Base-by-base conservation (phyloP, 1,284 basidiomycete species). In the Microbotryum violaceum region DNA sequence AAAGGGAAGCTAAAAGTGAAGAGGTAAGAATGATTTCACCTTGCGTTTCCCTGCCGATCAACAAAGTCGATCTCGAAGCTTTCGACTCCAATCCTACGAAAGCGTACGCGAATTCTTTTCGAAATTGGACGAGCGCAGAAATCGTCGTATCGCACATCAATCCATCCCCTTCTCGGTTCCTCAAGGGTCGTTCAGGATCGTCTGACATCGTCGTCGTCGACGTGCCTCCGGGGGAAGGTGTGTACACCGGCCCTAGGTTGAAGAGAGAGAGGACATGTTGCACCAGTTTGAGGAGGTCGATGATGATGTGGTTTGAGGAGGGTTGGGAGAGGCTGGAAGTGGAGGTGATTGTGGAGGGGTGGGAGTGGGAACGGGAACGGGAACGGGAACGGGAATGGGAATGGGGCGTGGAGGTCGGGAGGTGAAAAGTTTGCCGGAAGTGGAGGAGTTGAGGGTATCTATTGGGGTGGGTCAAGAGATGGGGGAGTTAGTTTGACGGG, bases 71-170 rank as follows among this genome's bases (percentile, higher is more conserved):
- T 6, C 16, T 2, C 12, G 4, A 42, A 16, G 16, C 1, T 6
- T 42, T 18, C 37, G 3, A 12, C 6, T 42, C 25, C 25, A 55
- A 7, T 4, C n/a, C 49, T 3, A 57, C 37, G 25, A 61, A 29
- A 6, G 33, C 31, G 12, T 53, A 50, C 6, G 56, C 60, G 9
- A 54, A 53, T 5, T 57, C 60, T 21, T 51, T 33, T 2, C 52
- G 48, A 25, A 62, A 62, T 25, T 46, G 27, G 4, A 56, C n/a
- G 25, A 62, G 52, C 4, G 46, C 60, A 0, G 33, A 20, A 29
- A 62, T n/a, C 12, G 60, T 62, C 23, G 52, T 48, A 42, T 62
- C 60, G 51, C 60, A 62, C 14, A 62, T 9, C 4, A 61, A 33
- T 3, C 60, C 60, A 49, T 62, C 60, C 20, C 60, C 60, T 6